These are phyloP conservation scores for Megacollybia marginata DNA, from an alignment of 768 basidiomycete species.

Conservation along the genomic window DNA sequence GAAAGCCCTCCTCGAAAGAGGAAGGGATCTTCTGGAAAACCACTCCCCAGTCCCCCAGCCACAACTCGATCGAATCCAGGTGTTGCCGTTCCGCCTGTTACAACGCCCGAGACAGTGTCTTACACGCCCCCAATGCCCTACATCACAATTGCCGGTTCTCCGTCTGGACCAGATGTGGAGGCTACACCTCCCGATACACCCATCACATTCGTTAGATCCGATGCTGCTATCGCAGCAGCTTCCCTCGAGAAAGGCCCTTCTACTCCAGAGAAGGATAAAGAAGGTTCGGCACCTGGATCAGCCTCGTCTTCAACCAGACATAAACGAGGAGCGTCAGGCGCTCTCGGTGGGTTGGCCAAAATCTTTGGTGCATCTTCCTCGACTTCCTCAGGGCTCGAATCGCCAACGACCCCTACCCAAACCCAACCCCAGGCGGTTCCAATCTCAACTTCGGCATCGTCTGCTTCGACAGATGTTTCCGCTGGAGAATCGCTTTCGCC, in stretches of 20 bases:
- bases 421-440: too few species aligned
- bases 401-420: background rate
- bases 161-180: too few species aligned
- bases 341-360: slow-evolving; percentile 1
- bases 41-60: too few species aligned
- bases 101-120: too few species aligned
- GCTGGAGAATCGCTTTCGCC: slow-evolving; percentile 20
- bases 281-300: slow-evolving; percentile 16
- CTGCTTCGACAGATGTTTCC: slow-evolving; percentile 9
- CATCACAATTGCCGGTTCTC: too few species aligned
- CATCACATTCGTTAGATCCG: slow-evolving; percentile 11
- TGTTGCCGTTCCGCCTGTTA: too few species aligned
- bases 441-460: slow-evolving; percentile 1
- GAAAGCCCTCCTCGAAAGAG: too few species aligned
- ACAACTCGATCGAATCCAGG: too few species aligned
- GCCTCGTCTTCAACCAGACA: slow-evolving; percentile 15
- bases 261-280: background rate
- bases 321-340: slow-evolving; percentile 4
- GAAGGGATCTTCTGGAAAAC: too few species aligned
- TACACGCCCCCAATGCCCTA: too few species aligned
- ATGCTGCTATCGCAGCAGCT: background rate
- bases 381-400: background rate
- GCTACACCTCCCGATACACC: slow-evolving; percentile 21
- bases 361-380: background rate
- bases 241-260: too few species aligned